Base-by-base conservation (phyloP, 805 yeast genomes). In the Cephaloascus albidus region DNA sequence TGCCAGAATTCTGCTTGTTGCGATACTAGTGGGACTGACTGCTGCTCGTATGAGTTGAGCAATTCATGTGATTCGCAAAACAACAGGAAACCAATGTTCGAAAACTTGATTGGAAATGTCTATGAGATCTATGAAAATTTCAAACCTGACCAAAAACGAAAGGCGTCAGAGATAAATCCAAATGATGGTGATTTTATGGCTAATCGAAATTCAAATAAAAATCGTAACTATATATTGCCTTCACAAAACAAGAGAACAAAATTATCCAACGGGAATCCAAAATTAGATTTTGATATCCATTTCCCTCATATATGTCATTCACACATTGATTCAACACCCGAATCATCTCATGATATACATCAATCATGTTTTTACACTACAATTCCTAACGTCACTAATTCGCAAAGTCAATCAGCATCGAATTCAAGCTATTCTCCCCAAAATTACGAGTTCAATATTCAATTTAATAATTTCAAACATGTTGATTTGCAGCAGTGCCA, bases 281-380 rank as follows among this genome's bases (percentile, higher is more conserved):
- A 31, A 32, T 36, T 45, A 30, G 47, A 49, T 18, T 48, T 60
- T 30, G 60, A 60, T 32, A 47, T 65, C 12, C 70, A 65, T 43
- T 65, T 62, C 43, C 71, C 71, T 3, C 67, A 60, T 44, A 60
- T 53, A 30, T 60, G 65, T 42, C 68, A 64, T 42, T 57, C 53
- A n/a, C 10, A 16, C 19, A 15, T 20, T 5, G 28, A 4, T 23
- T n/a, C 32, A 15, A 4, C 33, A 4, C 30, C 39, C 14, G 10
- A 6, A 4, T 31, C 31, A 15, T 3, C 36, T 40, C 38, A 40
- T 43, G 57, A 57, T 37, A 54, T 60, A 20, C 68, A 65, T 42
- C 68, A 65, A 55, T 70, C 58, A 36, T 69, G 63, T 53, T 72
- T 60, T 54, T 76, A 60, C 52, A 72, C 78, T 20, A 56, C 52